phyloP scores from a whole-genome alignment of 1,139 yeast species.

The Sugiyamaella japonica region DNA sequence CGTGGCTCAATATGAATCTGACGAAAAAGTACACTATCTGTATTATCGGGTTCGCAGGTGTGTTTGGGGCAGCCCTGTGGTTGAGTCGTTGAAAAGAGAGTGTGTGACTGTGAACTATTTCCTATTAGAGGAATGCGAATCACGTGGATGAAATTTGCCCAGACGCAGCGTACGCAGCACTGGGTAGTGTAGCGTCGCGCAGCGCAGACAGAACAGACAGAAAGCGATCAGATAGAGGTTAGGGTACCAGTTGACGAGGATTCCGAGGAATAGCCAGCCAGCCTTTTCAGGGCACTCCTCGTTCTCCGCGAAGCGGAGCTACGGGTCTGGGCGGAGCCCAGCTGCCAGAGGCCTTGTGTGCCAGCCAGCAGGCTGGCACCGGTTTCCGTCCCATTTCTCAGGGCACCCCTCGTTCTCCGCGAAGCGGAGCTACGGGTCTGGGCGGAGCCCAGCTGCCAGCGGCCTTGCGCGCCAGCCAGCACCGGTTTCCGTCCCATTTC shows the following conservation, averaged over 20 bases:
- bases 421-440: too few species aligned
- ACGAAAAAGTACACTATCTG: conserved; percentile 15
- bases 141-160: not conserved
- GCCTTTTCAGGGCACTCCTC: too few species aligned
- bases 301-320: too few species aligned
- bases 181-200: too few species aligned
- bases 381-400: too few species aligned
- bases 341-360: conserved; percentile 9
- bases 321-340: not conserved
- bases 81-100: conserved; percentile 11
- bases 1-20: conserved; percentile 18
- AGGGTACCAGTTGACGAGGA: not conserved
- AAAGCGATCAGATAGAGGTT: conserved; percentile 1
- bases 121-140: not conserved
- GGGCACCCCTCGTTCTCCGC: too few species aligned
- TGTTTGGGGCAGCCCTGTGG: not conserved
- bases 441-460: too few species aligned
- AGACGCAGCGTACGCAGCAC: too few species aligned
- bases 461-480: too few species aligned
- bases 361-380: too few species aligned
- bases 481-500: too few species aligned
- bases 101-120: conserved; percentile 4
- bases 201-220: too few species aligned
- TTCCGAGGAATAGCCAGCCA: not conserved
- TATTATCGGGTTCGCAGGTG: conserved; percentile 8